Conservation (phyloP, 1,284 basidiomycete species). For the Omphalotus olearius region DNA sequence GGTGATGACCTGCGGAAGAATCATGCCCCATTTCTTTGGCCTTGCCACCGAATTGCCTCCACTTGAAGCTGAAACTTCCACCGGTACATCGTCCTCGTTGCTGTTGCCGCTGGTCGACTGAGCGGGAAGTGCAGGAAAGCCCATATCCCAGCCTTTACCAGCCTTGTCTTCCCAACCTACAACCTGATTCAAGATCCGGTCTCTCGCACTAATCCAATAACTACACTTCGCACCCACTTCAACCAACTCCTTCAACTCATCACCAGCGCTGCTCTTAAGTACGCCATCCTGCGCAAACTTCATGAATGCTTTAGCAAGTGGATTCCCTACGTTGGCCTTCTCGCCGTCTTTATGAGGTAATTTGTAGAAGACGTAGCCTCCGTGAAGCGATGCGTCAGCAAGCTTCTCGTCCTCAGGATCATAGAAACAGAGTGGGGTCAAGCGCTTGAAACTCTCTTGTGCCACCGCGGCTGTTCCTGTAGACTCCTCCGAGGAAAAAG, state of each 20-base stretch:
- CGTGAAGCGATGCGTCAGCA: conserved; percentile 36
- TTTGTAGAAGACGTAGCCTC: conserved; percentile 76
- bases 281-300: conserved; percentile 85
- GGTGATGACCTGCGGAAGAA: conserved; percentile 93
- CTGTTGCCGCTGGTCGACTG: not conserved
- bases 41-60: conserved; percentile 13
- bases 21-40: conserved; percentile 76
- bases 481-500: conserved; percentile 22
- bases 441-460: conserved; percentile 26
- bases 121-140: conserved; percentile 27
- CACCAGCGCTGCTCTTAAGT: conserved; percentile 66
- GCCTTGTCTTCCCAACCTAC: conserved; percentile 75
- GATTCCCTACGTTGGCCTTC: conserved; percentile 89
- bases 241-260: conserved; percentile 80
- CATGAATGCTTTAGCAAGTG: conserved; percentile 88
- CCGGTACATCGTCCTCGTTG: conserved; percentile 18
- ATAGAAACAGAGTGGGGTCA: conserved; percentile 48
- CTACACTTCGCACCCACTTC: conserved; percentile 94
- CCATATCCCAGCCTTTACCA: conserved; percentile 38
- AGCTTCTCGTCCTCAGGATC: conserved; percentile 59
- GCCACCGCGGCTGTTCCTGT: not conserved
- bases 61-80: not conserved
- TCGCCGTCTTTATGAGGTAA: conserved; percentile 97
- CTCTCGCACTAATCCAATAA: conserved; percentile 96
- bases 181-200: conserved; percentile 91